These are phyloP conservation scores for Pugionium cornutum DNA, from an alignment of 345 rosid species.

Conservation along the genomic window DNA sequence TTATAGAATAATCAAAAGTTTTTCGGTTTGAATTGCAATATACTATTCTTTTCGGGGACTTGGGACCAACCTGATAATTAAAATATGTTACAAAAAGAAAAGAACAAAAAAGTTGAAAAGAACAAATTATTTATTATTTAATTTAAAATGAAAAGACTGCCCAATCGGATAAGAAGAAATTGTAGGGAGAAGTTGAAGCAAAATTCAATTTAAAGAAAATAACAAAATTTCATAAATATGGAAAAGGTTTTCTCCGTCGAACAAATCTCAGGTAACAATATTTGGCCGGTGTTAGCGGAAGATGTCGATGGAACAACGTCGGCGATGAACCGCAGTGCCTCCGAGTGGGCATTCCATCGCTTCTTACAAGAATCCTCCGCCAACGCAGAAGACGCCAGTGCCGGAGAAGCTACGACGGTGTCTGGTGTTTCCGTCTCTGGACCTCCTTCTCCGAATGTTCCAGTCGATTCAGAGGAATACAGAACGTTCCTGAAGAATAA, in stretches of 20 bases:
- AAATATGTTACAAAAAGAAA: neutral
- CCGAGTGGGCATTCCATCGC: conserved; percentile 81
- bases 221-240: conserved; percentile 33
- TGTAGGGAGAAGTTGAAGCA: conserved; percentile 17
- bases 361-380: conserved; percentile 57
- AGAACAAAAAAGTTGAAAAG: neutral
- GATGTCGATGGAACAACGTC: conserved; percentile 16
- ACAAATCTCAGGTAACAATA: conserved; percentile 59
- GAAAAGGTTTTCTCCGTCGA: conserved; percentile 62
- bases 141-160: conserved; percentile 13
- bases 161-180: conserved; percentile 39
- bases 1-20: neutral
- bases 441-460: conserved; percentile 39
- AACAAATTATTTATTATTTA: conserved; percentile 4
- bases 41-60: conserved; percentile 9
- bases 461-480: conserved; percentile 49
- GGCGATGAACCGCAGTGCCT: conserved; percentile 59
- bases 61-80: neutral
- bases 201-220: neutral
- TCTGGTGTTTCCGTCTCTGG: conserved; percentile 19
- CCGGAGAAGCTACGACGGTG: conserved; percentile 45
- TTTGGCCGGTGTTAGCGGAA: conserved; percentile 41
- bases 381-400: conserved; percentile 12
- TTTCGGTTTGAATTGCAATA: conserved; percentile 3
- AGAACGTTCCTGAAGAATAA: conserved; percentile 60